Evolutionary conservation across 768 basidiomycete genomes (phyloP), one percentile per base, ranked within the genome.

Genomic region (Boletus pseudopeckii): DNA sequence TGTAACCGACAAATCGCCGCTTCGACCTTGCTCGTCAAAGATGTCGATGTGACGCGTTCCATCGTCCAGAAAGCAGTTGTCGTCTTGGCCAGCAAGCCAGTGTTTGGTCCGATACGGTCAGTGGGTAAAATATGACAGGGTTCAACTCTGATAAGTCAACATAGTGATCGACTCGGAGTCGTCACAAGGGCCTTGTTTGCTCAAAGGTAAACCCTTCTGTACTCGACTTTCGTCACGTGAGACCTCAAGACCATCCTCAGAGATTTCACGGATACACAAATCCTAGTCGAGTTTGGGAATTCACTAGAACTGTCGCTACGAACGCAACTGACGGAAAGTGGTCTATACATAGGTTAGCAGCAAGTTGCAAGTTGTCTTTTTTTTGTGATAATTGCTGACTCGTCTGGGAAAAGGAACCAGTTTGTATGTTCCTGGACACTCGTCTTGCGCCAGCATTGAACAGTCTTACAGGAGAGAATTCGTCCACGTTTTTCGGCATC

Each of bases 41-140:
- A 83, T 37, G 75, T 81, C 2, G 95, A 97, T 58, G 91, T 98
- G 17, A 98, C 97, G 5, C 85, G 97, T 15, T 92, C 90, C 5
- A 98, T 88, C 9, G 97, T 99, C 0, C 97, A 99, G 71, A 99
- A 98, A 68, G 95, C 97, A 0, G 91, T 99, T 4, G 92, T 98
- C 0, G 90, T 99, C 3, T 77, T 99, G 34, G 94, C 92, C 4
- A 83, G 87, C 13, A 90, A 90, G 65, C 92, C 93, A 0, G 82
- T 95, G 2, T 96, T 96, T 64, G 97, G 97, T 13, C 92, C 93
- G 10, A 92, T 98, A 71, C 83, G 95, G 88, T 89, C 40, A 36
- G 72, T 61, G 26, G 10, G 14, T 20, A 39, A 30, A 34, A 2
- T 2, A 18, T 52, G 9, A 36, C 18, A 7, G 26, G 42, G 33